A percentile compares a stretch with the other conserved stretches of the same genome.
These are phyloP conservation scores for Fusarium gaditjirri DNA, from an alignment of 2,329 filamentous ascomycete genomes.

Conservation along the genomic window DNA sequence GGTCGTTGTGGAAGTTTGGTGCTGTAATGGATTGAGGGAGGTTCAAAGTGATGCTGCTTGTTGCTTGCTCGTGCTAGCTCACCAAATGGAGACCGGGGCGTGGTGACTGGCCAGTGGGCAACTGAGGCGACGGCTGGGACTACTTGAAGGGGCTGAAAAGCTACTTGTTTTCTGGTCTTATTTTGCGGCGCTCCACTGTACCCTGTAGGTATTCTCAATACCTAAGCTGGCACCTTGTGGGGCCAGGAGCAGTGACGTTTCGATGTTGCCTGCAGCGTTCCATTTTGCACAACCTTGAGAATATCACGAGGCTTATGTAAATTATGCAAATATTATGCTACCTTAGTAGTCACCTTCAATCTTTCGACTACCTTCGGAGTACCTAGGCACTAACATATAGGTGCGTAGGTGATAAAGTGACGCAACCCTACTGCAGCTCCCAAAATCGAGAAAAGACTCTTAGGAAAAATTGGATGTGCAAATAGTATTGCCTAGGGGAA, in stretches of 20 bases:
- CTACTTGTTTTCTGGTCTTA: constrained; percentile 27
- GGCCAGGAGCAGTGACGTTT: constrained; percentile 48
- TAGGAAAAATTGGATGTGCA: neutral
- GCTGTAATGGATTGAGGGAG: constrained; percentile 25
- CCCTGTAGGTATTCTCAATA: constrained; percentile 26
- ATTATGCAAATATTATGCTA: neutral
- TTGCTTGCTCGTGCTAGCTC: constrained; percentile 34
- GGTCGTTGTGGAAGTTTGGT: constrained; percentile 19
- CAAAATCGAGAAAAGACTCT: neutral
- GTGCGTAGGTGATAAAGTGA: neutral
- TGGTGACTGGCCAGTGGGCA: constrained; percentile 37
- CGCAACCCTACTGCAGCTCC: neutral
- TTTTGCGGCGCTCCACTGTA: constrained; percentile 36
- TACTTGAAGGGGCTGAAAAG: constrained; percentile 12
- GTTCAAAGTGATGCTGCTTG: constrained; percentile 35
- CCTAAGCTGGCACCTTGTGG: constrained; percentile 38
- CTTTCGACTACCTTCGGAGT: too few relatives aligned
- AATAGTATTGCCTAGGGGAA: neutral
- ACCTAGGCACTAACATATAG: neutral
- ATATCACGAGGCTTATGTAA: constrained; percentile 12
- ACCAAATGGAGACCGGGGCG: constrained; percentile 37
- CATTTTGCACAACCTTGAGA: constrained; percentile 14
- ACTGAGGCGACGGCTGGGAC: constrained; percentile 20
- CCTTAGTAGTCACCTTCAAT: neutral
- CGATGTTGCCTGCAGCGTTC: constrained; percentile 51